These are phyloP conservation scores for Posidonia australis DNA, from an alignment of 106 monocot genomes.

Conservation along the genomic window DNA sequence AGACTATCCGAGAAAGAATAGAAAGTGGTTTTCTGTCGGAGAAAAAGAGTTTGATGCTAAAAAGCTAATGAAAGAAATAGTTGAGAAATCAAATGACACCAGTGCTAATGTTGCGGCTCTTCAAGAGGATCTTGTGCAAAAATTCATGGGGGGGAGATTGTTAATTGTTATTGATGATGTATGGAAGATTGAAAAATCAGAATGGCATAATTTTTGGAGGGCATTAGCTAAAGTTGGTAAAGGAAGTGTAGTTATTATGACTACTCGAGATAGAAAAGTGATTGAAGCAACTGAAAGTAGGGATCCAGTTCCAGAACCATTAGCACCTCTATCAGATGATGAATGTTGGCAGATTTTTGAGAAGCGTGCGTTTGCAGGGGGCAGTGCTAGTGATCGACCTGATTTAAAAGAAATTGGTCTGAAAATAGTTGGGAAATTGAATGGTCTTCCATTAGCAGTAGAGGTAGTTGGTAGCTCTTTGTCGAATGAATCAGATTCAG, in stretches of 20 bases:
- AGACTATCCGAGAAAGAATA: background rate
- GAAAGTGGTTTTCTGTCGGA: constrained; percentile 5
- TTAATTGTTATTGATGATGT: constrained; percentile 11
- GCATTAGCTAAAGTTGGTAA: background rate
- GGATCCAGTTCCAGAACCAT: background rate
- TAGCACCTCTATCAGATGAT: background rate
- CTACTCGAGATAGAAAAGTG: background rate
- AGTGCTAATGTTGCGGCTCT: background rate
- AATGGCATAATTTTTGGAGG: constrained; percentile 1
- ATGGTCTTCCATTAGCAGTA: constrained; percentile 3
- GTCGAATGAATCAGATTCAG: background rate
- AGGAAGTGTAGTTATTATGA: background rate
- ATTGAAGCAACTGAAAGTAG: background rate
- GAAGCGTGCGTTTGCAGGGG: background rate
- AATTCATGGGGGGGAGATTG: background rate
- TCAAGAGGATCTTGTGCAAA: background rate
- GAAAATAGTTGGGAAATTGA: constrained; percentile 2
- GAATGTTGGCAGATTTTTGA: constrained; percentile 5
- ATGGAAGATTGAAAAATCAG: background rate
- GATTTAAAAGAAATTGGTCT: background rate
- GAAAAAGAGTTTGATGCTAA: background rate
- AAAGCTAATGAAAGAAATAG: too few relatives aligned
- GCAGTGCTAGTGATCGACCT: background rate
- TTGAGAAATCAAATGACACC: background rate
- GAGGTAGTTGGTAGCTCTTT: background rate